phyloP scores from a whole-genome alignment of 306 rosid species.

The Glycyrrhiza uralensis region DNA sequence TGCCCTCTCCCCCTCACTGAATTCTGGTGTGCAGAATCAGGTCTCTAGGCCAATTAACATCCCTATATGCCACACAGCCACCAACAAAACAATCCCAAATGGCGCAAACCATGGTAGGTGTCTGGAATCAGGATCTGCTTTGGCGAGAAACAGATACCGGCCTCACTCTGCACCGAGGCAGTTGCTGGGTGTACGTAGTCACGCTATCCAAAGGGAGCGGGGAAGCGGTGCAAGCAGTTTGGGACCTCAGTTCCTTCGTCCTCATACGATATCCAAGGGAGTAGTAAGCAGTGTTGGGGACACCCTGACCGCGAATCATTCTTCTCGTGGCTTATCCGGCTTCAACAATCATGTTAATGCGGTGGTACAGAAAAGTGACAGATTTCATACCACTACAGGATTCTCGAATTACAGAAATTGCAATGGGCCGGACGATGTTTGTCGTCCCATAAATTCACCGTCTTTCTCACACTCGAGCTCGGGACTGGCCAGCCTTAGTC shows the following conservation, averaged over 20 bases:
- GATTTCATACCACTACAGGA: slow-evolving; percentile 22
- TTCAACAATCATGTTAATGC: slow-evolving; percentile 22
- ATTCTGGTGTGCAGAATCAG: slow-evolving; percentile 35
- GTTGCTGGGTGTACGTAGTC: slow-evolving; percentile 33
- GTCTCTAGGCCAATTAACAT: slow-evolving; percentile 21
- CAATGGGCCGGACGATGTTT: slow-evolving; percentile 24
- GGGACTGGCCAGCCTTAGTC: slow-evolving; percentile 17
- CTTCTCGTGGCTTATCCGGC: slow-evolving; percentile 30
- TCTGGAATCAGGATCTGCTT: slow-evolving; percentile 25
- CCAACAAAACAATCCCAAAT: slow-evolving; percentile 25
- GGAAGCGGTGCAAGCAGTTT: slow-evolving; percentile 22
- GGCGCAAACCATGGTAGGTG: slow-evolving; percentile 34
- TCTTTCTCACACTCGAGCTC: slow-evolving; percentile 13
- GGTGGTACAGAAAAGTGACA: slow-evolving; percentile 19
- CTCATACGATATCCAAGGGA: slow-evolving; percentile 36
- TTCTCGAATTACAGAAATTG: slow-evolving; percentile 12
- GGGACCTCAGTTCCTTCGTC: slow-evolving; percentile 18
- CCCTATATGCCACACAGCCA: slow-evolving; percentile 13
- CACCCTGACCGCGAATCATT: slow-evolving; percentile 5
- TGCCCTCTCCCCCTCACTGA: not conserved
- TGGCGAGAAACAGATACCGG: slow-evolving; percentile 35
- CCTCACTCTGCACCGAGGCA: slow-evolving; percentile 20
- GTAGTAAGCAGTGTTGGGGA: slow-evolving; percentile 17
- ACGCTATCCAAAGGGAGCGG: slow-evolving; percentile 38
- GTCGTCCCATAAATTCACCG: not conserved